phyloP scores from a whole-genome alignment of 441 rosid genomes.

The Sinapis alba region DNA sequence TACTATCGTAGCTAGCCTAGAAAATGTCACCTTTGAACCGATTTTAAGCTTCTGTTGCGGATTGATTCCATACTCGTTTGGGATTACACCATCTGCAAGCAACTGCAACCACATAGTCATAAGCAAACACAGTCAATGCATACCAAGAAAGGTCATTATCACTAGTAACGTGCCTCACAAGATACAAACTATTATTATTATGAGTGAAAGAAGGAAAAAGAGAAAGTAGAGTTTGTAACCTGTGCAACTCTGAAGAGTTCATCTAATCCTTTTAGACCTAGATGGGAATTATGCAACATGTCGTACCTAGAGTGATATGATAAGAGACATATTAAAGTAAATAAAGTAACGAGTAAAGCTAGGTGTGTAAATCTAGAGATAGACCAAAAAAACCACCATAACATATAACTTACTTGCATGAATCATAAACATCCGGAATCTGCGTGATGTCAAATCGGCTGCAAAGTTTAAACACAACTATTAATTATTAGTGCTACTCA shows the following conservation, averaged over 20 bases:
- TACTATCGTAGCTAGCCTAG: background rate
- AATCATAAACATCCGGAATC: constrained; percentile 99
- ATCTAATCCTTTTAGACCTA: constrained; percentile 84
- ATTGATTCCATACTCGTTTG: constrained; percentile 99
- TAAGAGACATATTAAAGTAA: constrained; percentile 4
- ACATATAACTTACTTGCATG: constrained; percentile 92
- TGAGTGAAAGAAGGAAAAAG: background rate
- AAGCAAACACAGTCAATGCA: constrained; percentile 1
- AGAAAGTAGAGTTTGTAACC: constrained; percentile 47
- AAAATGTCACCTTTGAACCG: constrained; percentile 85
- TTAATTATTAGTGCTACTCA: constrained; percentile 32
- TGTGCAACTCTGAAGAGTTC: constrained; percentile 99
- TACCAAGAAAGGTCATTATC: constrained; percentile 3
- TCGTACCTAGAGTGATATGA: constrained; percentile 74
- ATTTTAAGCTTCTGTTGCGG: constrained; percentile 98
- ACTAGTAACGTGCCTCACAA: background rate
- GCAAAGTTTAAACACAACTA: constrained; percentile 47
- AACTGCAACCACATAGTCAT: constrained; percentile 55
- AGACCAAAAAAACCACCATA: constrained; percentile 1
- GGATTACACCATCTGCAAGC: constrained; percentile 99
- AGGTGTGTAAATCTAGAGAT: constrained; percentile 4
- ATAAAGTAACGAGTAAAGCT: background rate
- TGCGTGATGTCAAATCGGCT: constrained; percentile 98
- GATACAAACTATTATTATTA: background rate
- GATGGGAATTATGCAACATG: constrained; percentile 98